These are phyloP conservation scores for Trifolium dubium DNA, from an alignment of 306 rosid genomes.

Conservation along the genomic window DNA sequence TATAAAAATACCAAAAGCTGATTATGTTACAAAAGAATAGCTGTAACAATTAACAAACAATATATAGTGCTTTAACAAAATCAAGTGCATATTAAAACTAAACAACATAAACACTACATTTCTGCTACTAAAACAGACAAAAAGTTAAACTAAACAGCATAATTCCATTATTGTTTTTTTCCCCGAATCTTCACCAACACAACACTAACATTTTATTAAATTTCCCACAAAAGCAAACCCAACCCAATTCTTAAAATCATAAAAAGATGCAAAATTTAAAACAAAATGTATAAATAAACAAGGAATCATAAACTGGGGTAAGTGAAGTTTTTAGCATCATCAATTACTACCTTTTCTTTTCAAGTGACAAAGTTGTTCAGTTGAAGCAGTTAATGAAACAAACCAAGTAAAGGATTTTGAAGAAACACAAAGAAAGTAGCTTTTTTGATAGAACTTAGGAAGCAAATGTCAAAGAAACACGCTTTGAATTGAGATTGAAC, in stretches of 20 bases:
- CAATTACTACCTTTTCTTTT: slow-evolving; percentile 10
- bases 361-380: slow-evolving; percentile 29
- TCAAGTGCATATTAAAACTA: slow-evolving; percentile 38
- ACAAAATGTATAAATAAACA: background rate
- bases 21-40: slow-evolving; percentile 51
- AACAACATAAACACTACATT: slow-evolving; percentile 9
- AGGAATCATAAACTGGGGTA: slow-evolving; percentile 33
- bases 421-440: background rate
- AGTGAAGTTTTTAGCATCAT: slow-evolving; percentile 32
- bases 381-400: slow-evolving; percentile 29
- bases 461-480: slow-evolving; percentile 49
- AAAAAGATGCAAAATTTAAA: slow-evolving; percentile 51
- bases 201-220: slow-evolving; percentile 50
- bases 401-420: slow-evolving; percentile 15
- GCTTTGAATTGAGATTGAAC: slow-evolving; percentile 24
- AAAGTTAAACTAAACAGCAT: slow-evolving; percentile 45
- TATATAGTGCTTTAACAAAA: slow-evolving; percentile 39
- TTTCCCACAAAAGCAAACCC: slow-evolving; percentile 49
- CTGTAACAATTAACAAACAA: slow-evolving; percentile 27
- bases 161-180: slow-evolving; percentile 49
- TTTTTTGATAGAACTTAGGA: slow-evolving; percentile 31
- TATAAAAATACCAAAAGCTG: slow-evolving; percentile 51
- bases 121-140: slow-evolving; percentile 52
- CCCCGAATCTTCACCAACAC: slow-evolving; percentile 63
- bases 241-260: slow-evolving; percentile 57